Evolutionary conservation across 495 filamentous ascomycete genomes (phyloP), one percentile per base, ranked within the genome.

Genomic region (Oidiodendron maius): DNA sequence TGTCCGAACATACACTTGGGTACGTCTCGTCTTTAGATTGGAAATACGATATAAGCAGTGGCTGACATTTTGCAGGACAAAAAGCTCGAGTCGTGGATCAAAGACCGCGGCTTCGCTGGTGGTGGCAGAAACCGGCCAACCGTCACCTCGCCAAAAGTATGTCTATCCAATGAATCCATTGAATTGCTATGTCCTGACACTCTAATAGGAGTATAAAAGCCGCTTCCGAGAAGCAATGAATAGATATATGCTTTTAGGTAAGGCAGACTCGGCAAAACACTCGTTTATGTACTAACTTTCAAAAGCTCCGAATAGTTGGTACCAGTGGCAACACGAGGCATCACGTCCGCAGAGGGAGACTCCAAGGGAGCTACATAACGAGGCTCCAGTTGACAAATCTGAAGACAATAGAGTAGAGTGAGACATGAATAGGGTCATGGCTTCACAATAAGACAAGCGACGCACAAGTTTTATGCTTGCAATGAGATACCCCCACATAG

Each of bases 31-130:
- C 26, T 30, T 30, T 30, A 30, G 26, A 5, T 5, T 12, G 4
- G 12, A 21, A 16, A 17, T 3, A 22, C 17, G 20, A 4, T 41
- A 40, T 6, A 9, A 25, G 25, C 9, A 24, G 1, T 25, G 13
- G 13, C 37, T 49, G 17, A 44, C 24, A 41, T 11, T 41, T n/a
- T 11, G 12, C 28, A 55, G 52, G 93, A 99, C 67, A 99, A 99
- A 72, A 96, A 94, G 58, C 77, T 99, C 9, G 93, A 99, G 67
- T 90, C 83, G 22, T 99, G 93, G 93, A 96, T 97, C 70, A 99
- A 99, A 66, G 57, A 59, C 41, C 82, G 91, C 26, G 91, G 90
- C 6, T 87, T 91, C 58, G 85, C 83, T 16, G 86, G 86, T 3
- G 86, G 87, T 48, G 83, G 85, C 41, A 83, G 90, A 61, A 96